phyloP scores from a whole-genome alignment of 768 basidiomycete species.

The Sarcodon sp. region DNA sequence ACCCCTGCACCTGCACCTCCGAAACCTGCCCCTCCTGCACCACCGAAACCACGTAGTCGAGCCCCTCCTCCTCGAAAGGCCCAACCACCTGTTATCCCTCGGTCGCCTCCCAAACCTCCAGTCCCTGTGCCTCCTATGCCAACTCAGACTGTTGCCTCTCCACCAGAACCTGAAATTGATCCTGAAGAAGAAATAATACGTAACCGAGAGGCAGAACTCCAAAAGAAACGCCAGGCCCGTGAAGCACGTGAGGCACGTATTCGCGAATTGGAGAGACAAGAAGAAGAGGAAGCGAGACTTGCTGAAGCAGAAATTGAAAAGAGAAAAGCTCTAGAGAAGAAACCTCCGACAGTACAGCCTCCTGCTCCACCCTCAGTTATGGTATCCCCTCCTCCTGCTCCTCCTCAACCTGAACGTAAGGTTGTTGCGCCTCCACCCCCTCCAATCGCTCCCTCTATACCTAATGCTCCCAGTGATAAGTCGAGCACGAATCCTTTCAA shows the following conservation, averaged over 20 bases:
- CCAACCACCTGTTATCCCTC: slow-evolving; percentile 18
- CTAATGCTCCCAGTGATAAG: slow-evolving; percentile 32
- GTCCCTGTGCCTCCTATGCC: slow-evolving; percentile 4
- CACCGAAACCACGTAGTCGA: slow-evolving; percentile 2
- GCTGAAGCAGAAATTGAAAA: slow-evolving; percentile 28
- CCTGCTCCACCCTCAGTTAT: background rate
- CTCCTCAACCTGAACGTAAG: slow-evolving; percentile 10
- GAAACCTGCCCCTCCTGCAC: slow-evolving; percentile 27
- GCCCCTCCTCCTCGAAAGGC: slow-evolving; percentile 25
- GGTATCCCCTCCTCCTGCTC: slow-evolving; percentile 1
- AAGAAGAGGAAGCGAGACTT: slow-evolving; percentile 37
- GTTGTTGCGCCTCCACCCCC: slow-evolving; percentile 15
- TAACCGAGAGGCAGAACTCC: slow-evolving; percentile 57
- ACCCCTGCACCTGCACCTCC: slow-evolving; percentile 27
- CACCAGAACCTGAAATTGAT: slow-evolving; percentile 40
- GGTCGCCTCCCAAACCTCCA: slow-evolving; percentile 12
- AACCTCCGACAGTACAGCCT: slow-evolving; percentile 3
- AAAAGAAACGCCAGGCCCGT: slow-evolving; percentile 63
- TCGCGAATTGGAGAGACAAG: slow-evolving; percentile 58
- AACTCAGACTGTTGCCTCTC: slow-evolving; percentile 8
- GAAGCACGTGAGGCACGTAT: slow-evolving; percentile 53
- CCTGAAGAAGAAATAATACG: slow-evolving; percentile 65
- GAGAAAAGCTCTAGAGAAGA: slow-evolving; percentile 10
- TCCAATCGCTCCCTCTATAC: slow-evolving; percentile 15
- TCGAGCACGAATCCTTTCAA: slow-evolving; percentile 75